Percentiles rank a stretch among this genome's conserved stretches.
phyloP scores from a whole-genome alignment of 495 filamentous ascomycete genomes.

The Annulohypoxylon stygium region DNA sequence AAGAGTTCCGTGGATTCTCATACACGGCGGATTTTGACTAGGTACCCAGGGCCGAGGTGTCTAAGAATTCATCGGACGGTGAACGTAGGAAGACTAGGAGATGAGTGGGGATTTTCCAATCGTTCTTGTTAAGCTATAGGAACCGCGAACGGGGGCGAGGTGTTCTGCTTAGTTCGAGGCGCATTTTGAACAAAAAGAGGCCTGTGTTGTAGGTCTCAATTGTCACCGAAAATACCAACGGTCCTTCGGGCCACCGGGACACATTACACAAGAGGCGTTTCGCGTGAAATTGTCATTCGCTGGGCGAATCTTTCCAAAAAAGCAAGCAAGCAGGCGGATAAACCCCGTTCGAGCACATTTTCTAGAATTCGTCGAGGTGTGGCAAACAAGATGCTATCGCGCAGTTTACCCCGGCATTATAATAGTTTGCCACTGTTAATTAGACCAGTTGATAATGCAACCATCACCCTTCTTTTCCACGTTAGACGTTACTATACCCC shows the following conservation, averaged over 20 bases:
- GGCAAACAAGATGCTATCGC: constrained; percentile 32
- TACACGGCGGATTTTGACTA: constrained; percentile 73
- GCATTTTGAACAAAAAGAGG: constrained; percentile 29
- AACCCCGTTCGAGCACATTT: constrained; percentile 21
- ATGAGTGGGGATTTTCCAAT: constrained; percentile 32
- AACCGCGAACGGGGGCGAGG: constrained; percentile 24
- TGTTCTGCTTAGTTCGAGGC: constrained; percentile 34
- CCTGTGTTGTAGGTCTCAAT: constrained; percentile 21
- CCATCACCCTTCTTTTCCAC: constrained; percentile 33
- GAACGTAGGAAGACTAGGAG: neutral
- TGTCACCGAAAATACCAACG: constrained; percentile 24
- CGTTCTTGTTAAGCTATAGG: constrained; percentile 30
- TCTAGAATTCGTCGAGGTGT: constrained; percentile 41
- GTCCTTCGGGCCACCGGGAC: constrained; percentile 32
- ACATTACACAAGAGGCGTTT: constrained; percentile 29
- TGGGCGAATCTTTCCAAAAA: constrained; percentile 40
- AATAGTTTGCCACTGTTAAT: constrained; percentile 36
- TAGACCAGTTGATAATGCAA: constrained; percentile 45
- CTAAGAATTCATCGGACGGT: constrained; percentile 8
- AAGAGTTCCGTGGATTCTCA: constrained; percentile 99
- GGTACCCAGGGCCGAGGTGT: constrained; percentile 3
- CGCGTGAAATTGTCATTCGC: constrained; percentile 39
- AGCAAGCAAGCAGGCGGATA: constrained; percentile 10
- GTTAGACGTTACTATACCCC: neutral
- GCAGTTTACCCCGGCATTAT: constrained; percentile 37